These are phyloP conservation scores for Populus tomentosa DNA, from an alignment of 441 rosid species.

Conservation along the genomic window DNA sequence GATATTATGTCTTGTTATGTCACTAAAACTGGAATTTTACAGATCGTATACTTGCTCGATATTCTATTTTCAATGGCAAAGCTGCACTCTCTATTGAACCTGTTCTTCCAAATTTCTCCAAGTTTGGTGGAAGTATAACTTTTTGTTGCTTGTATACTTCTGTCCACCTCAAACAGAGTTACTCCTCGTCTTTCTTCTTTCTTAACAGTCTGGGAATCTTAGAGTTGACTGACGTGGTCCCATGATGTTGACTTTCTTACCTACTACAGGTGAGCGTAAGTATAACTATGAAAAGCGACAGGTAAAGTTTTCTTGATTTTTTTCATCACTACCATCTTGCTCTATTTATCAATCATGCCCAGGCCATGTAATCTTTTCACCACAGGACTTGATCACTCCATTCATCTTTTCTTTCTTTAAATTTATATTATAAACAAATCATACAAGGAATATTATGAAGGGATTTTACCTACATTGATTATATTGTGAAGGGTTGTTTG, in stretches of 20 bases:
- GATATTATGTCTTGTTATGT: background rate
- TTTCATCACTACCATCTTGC: background rate
- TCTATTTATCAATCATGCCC: background rate
- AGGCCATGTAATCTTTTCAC: no score
- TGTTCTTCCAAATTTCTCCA: slow-evolving; percentile 53
- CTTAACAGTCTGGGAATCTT: slow-evolving; percentile 50
- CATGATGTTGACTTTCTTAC: slow-evolving; percentile 32
- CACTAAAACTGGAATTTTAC: slow-evolving; percentile 16
- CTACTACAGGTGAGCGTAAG: slow-evolving; percentile 83
- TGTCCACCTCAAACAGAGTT: background rate
- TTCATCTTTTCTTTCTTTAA: no score
- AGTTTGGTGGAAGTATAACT: background rate
- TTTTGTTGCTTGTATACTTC: background rate
- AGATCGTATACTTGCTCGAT: slow-evolving; percentile 63
- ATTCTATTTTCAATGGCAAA: slow-evolving; percentile 75
- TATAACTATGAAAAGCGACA: slow-evolving; percentile 73
- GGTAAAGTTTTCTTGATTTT: slow-evolving; percentile 32
- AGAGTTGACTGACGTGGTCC: slow-evolving; percentile 63
- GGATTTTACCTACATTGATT: slow-evolving; percentile 96
- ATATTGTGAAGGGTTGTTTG: slow-evolving; percentile 91
- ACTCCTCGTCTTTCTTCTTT: slow-evolving; percentile 7
- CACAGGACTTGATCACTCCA: no score
- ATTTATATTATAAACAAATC: no score
- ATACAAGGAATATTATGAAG: slow-evolving; percentile 14
- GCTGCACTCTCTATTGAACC: slow-evolving; percentile 79